These are phyloP conservation scores for Penicillium lagena DNA, from an alignment of 495 filamentous ascomycete genomes.

Conservation along the genomic window DNA sequence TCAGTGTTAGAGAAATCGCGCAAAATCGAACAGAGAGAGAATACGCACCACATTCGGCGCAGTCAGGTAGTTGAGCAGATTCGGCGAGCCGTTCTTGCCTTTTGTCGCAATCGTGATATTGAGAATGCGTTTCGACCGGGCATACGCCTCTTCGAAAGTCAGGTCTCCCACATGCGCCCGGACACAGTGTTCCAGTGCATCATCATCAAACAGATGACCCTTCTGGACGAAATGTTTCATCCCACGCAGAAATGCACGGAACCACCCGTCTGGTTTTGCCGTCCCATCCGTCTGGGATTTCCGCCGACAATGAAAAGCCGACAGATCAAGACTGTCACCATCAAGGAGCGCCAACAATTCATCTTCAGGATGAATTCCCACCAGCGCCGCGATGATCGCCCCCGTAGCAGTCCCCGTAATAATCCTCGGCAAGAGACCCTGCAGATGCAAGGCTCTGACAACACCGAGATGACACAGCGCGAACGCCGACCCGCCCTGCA, in stretches of 20 bases:
- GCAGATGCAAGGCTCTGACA: constrained; percentile 77
- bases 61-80: constrained; percentile 86
- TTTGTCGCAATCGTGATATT: constrained; percentile 86
- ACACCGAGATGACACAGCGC: constrained; percentile 88
- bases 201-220: constrained; percentile 79
- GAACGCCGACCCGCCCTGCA: constrained; percentile 91
- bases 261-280: constrained; percentile 27
- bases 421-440: constrained; percentile 81
- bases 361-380: constrained; percentile 83
- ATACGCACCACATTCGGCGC: constrained; percentile 83
- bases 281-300: constrained; percentile 6
- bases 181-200: constrained; percentile 79
- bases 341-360: constrained; percentile 72
- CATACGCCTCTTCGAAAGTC: constrained; percentile 92
- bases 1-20: background rate
- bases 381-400: constrained; percentile 83
- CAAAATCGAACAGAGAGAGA: background rate
- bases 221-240: constrained; percentile 59
- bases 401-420: constrained; percentile 89
- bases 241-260: constrained; percentile 54
- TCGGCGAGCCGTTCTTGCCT: constrained; percentile 69
- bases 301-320: constrained; percentile 56
- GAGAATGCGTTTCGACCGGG: constrained; percentile 75
- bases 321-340: constrained; percentile 76
- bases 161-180: constrained; percentile 79